Evolutionary conservation across 768 basidiomycete genomes (phyloP).

Genomic region (Tremella fuciformis): DNA sequence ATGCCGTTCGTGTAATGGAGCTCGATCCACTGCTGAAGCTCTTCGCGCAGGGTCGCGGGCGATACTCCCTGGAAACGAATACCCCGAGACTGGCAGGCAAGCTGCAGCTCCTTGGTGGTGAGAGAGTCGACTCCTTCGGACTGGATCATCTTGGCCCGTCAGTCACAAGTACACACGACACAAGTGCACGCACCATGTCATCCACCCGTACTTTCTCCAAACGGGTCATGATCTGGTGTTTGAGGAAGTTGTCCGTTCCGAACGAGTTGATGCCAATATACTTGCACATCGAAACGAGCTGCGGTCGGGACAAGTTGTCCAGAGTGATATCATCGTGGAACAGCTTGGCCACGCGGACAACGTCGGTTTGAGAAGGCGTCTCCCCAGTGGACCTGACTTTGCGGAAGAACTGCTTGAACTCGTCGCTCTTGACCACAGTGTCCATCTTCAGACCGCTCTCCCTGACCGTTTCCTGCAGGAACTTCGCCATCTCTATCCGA

Average conservation of each 20-base stretch:
- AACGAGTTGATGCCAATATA: constrained; percentile 99
- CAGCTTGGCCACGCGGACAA: constrained; percentile 90
- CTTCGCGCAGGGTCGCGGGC: constrained; percentile 81
- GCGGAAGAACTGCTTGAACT: constrained; percentile 99
- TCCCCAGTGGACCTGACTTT: constrained; percentile 92
- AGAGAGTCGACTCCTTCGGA: constrained; percentile 85
- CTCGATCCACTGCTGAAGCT: constrained; percentile 87
- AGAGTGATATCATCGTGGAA: constrained; percentile 97
- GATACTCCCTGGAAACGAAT: constrained; percentile 84
- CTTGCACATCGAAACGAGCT: constrained; percentile 92
- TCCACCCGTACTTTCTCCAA: constrained; percentile 80
- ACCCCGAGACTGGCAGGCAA: constrained; percentile 89
- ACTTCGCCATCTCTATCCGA: constrained; percentile 97
- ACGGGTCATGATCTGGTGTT: constrained; percentile 80
- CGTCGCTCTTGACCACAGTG: constrained; percentile 81
- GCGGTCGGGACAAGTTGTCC: constrained; percentile 97
- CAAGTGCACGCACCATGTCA: constrained; percentile 59
- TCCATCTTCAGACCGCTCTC: constrained; percentile 92
- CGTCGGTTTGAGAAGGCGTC: constrained; percentile 78
- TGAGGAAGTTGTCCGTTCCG: constrained; percentile 96
- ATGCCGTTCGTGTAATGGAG: constrained; percentile 86
- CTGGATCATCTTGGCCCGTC: constrained; percentile 66
- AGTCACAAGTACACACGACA: not conserved
- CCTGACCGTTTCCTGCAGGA: constrained; percentile 92
- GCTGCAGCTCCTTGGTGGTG: constrained; percentile 85